Evolutionary conservation across 208 protist genomes (phyloP).

Genomic region (Trypanosomatidae sp.): DNA sequence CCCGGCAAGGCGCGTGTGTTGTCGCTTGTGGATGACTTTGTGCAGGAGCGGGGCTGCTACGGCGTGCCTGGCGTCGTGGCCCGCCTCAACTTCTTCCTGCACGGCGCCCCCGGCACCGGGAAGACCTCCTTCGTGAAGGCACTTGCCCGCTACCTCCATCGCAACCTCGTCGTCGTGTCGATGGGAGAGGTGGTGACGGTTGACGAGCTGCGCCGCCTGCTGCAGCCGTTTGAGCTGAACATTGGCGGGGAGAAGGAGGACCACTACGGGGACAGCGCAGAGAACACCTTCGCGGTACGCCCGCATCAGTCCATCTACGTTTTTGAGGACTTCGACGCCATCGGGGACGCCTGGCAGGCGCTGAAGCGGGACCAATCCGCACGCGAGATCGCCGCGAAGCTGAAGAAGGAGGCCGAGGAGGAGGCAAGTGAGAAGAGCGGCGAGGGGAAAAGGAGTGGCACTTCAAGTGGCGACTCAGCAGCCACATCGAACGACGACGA

Average conservation of each 20-base stretch:
- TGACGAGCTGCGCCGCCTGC: conserved; percentile 47
- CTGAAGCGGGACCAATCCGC: conserved; percentile 9
- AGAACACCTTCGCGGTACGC: conserved; percentile 16
- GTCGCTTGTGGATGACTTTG: conserved; percentile 64
- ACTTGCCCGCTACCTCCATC: conserved; percentile 64
- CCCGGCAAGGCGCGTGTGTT: conserved; percentile 63
- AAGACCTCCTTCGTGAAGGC: conserved; percentile 92
- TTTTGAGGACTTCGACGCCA: conserved; percentile 84
- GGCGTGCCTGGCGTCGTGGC: conserved; percentile 58
- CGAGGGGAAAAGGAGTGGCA: too few relatives aligned
- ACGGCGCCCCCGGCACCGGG: conserved; percentile 94
- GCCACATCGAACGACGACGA: too few relatives aligned
- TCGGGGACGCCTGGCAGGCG: conserved; percentile 28
- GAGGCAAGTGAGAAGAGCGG: too few relatives aligned
- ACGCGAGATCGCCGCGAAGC: too few relatives aligned
- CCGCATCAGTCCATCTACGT: conserved; percentile 69
- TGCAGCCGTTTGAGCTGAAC: conserved; percentile 38
- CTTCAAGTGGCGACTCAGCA: too few relatives aligned
- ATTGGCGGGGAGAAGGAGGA: conserved; percentile 25
- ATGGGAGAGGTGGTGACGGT: conserved; percentile 73
- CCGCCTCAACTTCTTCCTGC: conserved; percentile 77
- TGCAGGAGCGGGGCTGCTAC: conserved; percentile 60
- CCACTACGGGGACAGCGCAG: conserved; percentile 1
- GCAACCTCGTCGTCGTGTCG: conserved; percentile 74
- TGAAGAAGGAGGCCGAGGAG: conserved; percentile 1